Evolutionary conservation across 768 basidiomycete genomes (phyloP).

Genomic region (Termitomyces heimii): DNA sequence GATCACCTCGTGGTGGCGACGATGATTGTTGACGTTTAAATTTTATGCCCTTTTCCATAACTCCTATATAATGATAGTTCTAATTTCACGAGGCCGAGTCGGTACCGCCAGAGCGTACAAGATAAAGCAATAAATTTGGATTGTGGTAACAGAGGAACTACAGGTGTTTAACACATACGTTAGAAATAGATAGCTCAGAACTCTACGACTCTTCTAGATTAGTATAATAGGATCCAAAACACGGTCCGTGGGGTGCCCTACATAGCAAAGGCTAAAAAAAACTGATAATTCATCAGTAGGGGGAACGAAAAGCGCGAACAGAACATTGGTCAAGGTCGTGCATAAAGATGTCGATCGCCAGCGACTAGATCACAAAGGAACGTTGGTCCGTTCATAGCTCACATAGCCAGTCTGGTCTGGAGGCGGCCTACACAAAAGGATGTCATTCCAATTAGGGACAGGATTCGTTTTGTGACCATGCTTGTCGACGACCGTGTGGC

Average conservation of each 20-base stretch:
- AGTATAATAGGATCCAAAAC: conserved; percentile 6
- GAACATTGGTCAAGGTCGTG: background rate
- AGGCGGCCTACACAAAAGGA: conserved; percentile 56
- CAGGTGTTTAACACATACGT: conserved; percentile 13
- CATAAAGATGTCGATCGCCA: background rate
- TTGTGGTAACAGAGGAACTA: background rate
- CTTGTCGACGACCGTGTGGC: conserved; percentile 51
- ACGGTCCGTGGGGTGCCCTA: background rate
- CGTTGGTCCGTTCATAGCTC: conserved; percentile 36
- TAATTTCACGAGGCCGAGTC: conserved; percentile 7
- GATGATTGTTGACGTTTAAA: conserved; percentile 1
- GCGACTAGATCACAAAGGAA: conserved; percentile 24
- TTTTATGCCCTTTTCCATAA: conserved; percentile 2
- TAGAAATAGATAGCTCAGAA: conserved; percentile 17
- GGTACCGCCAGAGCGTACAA: conserved; percentile 1
- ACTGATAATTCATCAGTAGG: background rate
- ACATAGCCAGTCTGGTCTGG: conserved; percentile 48
- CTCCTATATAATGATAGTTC: background rate
- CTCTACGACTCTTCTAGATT: conserved; percentile 9
- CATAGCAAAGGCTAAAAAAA: conserved; percentile 1
- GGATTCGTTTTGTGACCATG: conserved; percentile 36
- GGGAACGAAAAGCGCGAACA: background rate
- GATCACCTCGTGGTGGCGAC: conserved; percentile 8
- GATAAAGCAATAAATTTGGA: background rate
- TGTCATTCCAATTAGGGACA: conserved; percentile 76